Evolutionary conservation across 345 rosid species (phyloP).

Genomic region (Salix caprea): DNA sequence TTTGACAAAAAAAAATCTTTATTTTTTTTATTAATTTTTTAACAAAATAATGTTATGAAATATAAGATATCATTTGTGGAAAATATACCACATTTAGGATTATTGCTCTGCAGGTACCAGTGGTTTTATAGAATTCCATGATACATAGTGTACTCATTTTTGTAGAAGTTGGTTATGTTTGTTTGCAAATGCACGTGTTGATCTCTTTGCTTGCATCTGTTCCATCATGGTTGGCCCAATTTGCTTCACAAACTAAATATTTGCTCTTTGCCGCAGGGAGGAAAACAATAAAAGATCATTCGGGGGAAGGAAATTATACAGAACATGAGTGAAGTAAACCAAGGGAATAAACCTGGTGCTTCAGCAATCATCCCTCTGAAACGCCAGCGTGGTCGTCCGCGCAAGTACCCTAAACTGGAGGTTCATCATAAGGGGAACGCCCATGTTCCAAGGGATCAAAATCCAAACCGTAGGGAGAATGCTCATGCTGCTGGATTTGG

Average conservation of each 20-base stretch:
- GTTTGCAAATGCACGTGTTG: not conserved
- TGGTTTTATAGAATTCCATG: not conserved
- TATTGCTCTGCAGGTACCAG: not conserved
- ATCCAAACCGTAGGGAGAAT: constrained; percentile 28
- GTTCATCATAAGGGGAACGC: constrained; percentile 17
- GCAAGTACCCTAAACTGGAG: constrained; percentile 47
- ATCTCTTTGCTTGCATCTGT: not conserved
- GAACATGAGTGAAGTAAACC: constrained; percentile 49
- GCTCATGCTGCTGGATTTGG: constrained; percentile 28
- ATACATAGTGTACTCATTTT: not conserved
- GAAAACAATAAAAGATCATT: constrained; percentile 4
- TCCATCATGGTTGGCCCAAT: not conserved
- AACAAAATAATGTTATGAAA: not conserved
- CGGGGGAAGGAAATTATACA: not conserved
- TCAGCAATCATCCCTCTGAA: constrained; percentile 45
- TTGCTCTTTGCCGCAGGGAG: constrained; percentile 13
- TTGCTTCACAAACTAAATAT: constrained; percentile 6
- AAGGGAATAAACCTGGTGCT: constrained; percentile 34
- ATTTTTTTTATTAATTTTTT: too few species aligned
- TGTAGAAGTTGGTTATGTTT: not conserved
- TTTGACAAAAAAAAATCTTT: too few species aligned
- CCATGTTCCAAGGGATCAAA: constrained; percentile 20
- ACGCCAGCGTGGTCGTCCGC: constrained; percentile 86
- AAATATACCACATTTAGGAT: not conserved
- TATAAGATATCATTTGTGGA: not conserved